Evolutionary conservation across 2,329 filamentous ascomycete genomes (phyloP).

Genomic region (Gnomoniopsis smithogilvyi): DNA sequence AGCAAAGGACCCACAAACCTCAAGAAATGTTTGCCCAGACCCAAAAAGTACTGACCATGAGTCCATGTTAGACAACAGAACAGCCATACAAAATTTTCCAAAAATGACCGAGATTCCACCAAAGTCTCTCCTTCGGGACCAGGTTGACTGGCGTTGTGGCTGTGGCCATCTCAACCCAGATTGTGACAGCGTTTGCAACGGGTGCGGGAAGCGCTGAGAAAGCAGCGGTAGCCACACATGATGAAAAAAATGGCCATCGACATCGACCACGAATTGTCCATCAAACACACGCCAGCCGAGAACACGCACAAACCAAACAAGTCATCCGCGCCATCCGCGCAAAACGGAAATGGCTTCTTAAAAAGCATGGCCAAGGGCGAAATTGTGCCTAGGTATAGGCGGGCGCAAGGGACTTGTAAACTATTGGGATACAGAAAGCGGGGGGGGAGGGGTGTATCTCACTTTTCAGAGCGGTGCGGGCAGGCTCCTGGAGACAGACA

Average conservation of each 20-base stretch:
- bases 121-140: conserved; percentile 13
- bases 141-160: conserved; percentile 14
- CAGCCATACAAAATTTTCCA: background rate
- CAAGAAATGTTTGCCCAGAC: background rate
- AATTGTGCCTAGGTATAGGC: background rate
- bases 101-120: conserved; percentile 14
- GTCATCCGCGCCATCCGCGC: too few species aligned
- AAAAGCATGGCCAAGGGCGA: background rate
- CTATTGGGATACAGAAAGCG: background rate
- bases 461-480: background rate
- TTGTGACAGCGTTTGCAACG: conserved; percentile 14
- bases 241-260: background rate
- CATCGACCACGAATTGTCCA: too few species aligned
- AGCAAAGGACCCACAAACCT: background rate
- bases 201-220: conserved; percentile 11
- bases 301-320: too few species aligned
- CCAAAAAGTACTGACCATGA: background rate
- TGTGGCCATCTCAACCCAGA: conserved; percentile 16
- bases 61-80: background rate
- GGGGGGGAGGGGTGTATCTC: background rate
- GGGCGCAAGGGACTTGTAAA: background rate
- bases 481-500: background rate
- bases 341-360: background rate
- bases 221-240: background rate
- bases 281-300: background rate